A percentile compares a stretch with the other conserved stretches of the same genome.
These are phyloP conservation scores for Lasiodiplodia hormozganensis DNA, from an alignment of 2,329 filamentous ascomycete species.

Conservation along the genomic window DNA sequence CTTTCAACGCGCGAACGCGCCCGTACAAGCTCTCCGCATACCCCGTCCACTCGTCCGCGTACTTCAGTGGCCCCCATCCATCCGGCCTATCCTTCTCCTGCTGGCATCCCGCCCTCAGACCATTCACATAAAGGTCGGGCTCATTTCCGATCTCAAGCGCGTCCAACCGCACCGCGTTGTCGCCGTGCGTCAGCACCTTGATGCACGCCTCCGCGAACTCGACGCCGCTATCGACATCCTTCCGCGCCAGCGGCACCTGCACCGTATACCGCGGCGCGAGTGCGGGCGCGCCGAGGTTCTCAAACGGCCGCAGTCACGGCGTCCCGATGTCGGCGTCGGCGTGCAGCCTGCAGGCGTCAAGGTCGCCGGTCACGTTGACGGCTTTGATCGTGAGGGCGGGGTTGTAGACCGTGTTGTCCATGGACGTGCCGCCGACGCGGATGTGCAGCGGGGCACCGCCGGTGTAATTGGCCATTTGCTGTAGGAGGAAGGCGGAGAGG, in stretches of 20 bases:
- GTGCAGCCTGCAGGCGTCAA: not conserved
- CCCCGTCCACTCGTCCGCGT: not conserved
- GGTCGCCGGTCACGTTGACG: not conserved
- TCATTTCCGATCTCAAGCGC: not conserved
- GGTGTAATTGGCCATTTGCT: not conserved
- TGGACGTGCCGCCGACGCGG: slow-evolving; percentile 4
- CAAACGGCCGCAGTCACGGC: not conserved
- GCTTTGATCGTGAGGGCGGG: not conserved
- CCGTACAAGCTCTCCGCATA: not conserved
- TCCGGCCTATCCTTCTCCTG: not conserved
- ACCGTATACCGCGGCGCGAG: not conserved
- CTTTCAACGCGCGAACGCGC: not conserved
- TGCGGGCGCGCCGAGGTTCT: not conserved
- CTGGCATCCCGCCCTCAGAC: no score
- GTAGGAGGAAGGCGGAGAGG: not conserved
- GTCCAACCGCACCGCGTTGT: not conserved
- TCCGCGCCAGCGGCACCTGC: slow-evolving; percentile 1
- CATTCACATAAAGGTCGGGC: not conserved
- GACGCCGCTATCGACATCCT: not conserved
- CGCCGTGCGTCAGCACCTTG: not conserved
- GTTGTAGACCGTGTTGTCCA: not conserved
- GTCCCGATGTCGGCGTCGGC: not conserved
- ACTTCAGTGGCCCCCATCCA: not conserved
- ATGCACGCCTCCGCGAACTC: not conserved
- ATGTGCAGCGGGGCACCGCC: not conserved